Conservation (phyloP, 2,329 filamentous ascomycete genomes). For the Colletotrichum shisoi region DNA sequence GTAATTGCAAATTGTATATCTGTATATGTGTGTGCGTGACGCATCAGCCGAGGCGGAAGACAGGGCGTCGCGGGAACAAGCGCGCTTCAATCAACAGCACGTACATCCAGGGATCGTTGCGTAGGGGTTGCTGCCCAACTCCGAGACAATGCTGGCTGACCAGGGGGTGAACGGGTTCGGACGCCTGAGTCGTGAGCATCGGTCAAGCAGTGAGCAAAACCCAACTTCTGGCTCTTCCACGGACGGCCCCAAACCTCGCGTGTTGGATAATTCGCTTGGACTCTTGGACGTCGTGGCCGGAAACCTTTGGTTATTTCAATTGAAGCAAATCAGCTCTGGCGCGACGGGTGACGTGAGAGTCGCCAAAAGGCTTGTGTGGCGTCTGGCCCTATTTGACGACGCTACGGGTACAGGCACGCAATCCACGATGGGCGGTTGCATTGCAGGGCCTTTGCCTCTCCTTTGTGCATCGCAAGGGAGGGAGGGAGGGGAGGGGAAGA, state of each 20-base stretch:
- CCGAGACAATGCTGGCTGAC: slow-evolving; percentile 26
- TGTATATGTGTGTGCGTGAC: slow-evolving; percentile 4
- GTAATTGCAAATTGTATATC: neutral
- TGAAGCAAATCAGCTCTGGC: slow-evolving; percentile 8
- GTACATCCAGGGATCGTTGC: slow-evolving; percentile 29
- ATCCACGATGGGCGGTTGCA: slow-evolving; percentile 29
- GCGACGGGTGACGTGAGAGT: slow-evolving; percentile 28
- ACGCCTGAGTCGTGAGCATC: slow-evolving; percentile 31
- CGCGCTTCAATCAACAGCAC: slow-evolving; percentile 22
- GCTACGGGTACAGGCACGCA: slow-evolving; percentile 5
- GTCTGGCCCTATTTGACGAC: slow-evolving; percentile 17
- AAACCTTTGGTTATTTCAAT: neutral
- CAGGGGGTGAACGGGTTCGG: slow-evolving; percentile 27
- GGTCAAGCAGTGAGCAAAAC: slow-evolving; percentile 18
- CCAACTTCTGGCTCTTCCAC: slow-evolving; percentile 3
- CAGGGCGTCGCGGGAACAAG: slow-evolving; percentile 23
- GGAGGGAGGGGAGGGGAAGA: slow-evolving; percentile 15
- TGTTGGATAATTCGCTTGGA: slow-evolving; percentile 18
- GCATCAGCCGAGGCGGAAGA: slow-evolving; percentile 9
- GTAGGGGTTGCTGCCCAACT: slow-evolving; percentile 35
- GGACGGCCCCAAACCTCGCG: slow-evolving; percentile 9
- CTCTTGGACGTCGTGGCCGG: neutral
- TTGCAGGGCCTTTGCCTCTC: slow-evolving; percentile 20
- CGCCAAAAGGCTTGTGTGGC: slow-evolving; percentile 19
- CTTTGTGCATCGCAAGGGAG: slow-evolving; percentile 22